Conservation (phyloP, 176 grass and related monocot species). For the Zea mays region DNA sequence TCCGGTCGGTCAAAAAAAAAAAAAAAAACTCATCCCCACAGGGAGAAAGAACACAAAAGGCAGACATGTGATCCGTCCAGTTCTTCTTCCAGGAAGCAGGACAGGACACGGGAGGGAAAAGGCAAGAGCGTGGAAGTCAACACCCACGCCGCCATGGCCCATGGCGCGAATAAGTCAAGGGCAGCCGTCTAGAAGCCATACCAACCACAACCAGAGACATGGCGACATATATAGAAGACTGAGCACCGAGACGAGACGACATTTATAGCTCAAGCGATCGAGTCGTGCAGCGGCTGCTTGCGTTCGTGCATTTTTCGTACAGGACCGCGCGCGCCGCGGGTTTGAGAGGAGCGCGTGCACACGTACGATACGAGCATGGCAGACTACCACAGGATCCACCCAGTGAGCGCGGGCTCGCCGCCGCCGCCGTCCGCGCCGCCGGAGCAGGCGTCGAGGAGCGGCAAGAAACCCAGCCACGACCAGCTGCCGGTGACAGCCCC, state of each 20-base stretch:
- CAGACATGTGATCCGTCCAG: background rate
- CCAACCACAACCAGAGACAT: background rate
- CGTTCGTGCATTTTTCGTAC: background rate
- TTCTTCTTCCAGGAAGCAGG: background rate
- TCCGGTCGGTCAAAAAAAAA: background rate
- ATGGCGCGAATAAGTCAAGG: conserved; percentile 37
- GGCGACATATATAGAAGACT: conserved; percentile 34
- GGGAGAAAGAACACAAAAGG: conserved; percentile 30
- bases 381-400: conserved; percentile 71
- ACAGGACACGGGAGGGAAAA: background rate
- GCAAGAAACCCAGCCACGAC: background rate
- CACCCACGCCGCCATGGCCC: background rate
- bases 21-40: background rate
- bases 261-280: background rate
- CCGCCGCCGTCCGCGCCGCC: conserved; percentile 10
- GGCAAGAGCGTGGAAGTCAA: background rate
- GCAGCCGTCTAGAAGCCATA: conserved; percentile 38
- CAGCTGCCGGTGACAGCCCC: conserved; percentile 24
- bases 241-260: background rate
- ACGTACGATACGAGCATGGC: conserved; percentile 29
- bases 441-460: background rate
- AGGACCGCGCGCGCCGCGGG: background rate
- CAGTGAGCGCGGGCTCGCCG: conserved; percentile 41
- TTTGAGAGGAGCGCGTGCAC: background rate
- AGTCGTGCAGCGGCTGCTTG: background rate